Evolutionary conservation across 331 rosid genomes (phyloP).

Genomic region (Malus hybrid): DNA sequence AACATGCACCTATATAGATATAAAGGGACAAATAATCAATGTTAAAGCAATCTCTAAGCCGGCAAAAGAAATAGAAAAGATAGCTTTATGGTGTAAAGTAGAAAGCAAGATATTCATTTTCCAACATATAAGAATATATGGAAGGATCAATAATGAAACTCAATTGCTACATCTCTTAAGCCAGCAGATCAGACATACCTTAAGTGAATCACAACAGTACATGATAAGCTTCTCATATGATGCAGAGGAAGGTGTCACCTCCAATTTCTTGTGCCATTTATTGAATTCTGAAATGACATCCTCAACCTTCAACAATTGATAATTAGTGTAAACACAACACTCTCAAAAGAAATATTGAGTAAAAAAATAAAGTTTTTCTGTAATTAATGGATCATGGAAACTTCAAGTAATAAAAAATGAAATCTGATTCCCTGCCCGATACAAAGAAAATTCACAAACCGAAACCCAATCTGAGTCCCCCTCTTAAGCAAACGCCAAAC

Average conservation of each 20-base stretch:
- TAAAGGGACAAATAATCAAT: neutral
- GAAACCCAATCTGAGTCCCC: neutral
- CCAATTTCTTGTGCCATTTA: slow-evolving; percentile 47
- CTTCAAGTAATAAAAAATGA: neutral
- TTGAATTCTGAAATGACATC: slow-evolving; percentile 48
- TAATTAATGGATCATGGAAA: neutral
- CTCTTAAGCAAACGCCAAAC: neutral
- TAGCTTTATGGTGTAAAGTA: neutral
- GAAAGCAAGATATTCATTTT: slow-evolving; percentile 3
- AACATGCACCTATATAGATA: slow-evolving; percentile 44
- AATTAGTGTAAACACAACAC: slow-evolving; percentile 2
- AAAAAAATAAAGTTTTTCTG: neutral
- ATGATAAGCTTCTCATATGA: slow-evolving; percentile 64
- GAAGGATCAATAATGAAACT: neutral
- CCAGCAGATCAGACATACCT: slow-evolving; percentile 41
- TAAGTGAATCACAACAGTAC: slow-evolving; percentile 46
- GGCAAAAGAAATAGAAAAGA: slow-evolving; percentile 2
- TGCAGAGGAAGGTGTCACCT: slow-evolving; percentile 52
- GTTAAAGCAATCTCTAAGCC: slow-evolving; percentile 8
- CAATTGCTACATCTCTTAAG: neutral
- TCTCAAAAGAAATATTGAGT: neutral
- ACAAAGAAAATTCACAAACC: neutral
- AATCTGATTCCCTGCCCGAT: neutral
- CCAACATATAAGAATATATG: neutral
- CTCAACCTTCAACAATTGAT: slow-evolving; percentile 66